Base-by-base conservation (phyloP, 2,329 filamentous ascomycete species). In the Aspergillus niger region DNA sequence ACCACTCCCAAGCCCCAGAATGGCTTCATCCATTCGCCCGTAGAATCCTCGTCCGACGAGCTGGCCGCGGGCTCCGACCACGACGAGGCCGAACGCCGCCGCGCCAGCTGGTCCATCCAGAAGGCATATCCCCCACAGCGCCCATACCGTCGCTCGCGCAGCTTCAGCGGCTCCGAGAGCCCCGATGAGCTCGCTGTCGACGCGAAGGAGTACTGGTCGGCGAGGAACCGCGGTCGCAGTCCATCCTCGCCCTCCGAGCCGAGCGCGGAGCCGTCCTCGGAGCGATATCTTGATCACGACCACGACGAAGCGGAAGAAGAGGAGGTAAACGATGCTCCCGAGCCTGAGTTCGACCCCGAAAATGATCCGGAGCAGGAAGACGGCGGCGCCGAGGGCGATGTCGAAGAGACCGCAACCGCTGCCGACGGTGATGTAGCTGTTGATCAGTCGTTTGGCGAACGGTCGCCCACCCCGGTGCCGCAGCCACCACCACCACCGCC, bases 181-280 rank as follows among this genome's bases (percentile, higher is more conserved):
- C 79, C 83, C 7, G 82, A 84, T 61, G 81, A 83, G 57, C 71
- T 77, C 61, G 74, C 71, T 32, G 73, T 66, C 62, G 76, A 79
- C 65, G 67, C 76, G 52, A 66, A 73, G 59, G 69, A 70, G 10
- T 76, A 76, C 58, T 75, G 75, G 76, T 66, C 67, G 28, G 68
- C 69, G 57, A 69, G 65, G 60, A 68, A 58, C 62, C 70, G 63
- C 52, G 65, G 68, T 49, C 72, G 67, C 58, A 61, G 58, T 66
- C 75, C 55, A 55, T 65, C 61, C 38, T 63, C 61, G 49, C n/a
- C 24, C 47, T 50, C 47, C 24, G 41, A 44, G 41, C 41, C 41
- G 2, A 44, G 41, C 20, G 55, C 49, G 48, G 52, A 55, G 24
- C 44, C 32, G 22, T 38, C 39, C 20, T 48, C 56, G 26, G 38